Conservation (phyloP, 495 filamentous ascomycete genomes). For the Daldinia loculata region DNA sequence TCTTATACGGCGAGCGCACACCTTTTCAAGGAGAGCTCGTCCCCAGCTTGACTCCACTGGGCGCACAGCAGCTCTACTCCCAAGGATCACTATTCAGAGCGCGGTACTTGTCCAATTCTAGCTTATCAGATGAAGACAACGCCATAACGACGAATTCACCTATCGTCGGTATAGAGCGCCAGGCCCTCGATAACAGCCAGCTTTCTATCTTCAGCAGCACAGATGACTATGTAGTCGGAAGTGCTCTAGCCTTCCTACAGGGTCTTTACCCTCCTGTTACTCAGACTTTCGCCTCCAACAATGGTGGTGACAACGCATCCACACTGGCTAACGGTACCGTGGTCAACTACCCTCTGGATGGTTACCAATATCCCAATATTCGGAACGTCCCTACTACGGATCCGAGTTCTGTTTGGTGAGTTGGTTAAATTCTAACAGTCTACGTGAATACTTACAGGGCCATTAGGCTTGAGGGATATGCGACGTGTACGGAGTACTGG, state of each 20-base stretch:
- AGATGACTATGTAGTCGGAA: slow-evolving; percentile 45
- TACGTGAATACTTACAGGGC: not conserved
- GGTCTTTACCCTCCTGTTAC: slow-evolving; percentile 54
- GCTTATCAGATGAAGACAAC: slow-evolving; percentile 32
- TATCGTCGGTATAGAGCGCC: slow-evolving; percentile 47
- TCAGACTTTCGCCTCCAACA: slow-evolving; percentile 35
- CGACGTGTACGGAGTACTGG: slow-evolving; percentile 44
- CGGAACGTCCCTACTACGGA: slow-evolving; percentile 44
- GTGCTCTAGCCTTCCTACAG: slow-evolving; percentile 54
- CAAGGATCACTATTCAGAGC: slow-evolving; percentile 49
- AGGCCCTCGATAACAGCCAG: slow-evolving; percentile 52
- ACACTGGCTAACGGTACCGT: slow-evolving; percentile 43
- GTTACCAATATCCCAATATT: slow-evolving; percentile 56
- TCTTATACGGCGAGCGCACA: slow-evolving; percentile 55
- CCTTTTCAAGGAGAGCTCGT: slow-evolving; percentile 35
- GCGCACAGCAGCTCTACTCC: slow-evolving; percentile 51
- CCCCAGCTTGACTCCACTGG: slow-evolving; percentile 50
- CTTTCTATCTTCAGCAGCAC: slow-evolving; percentile 48
- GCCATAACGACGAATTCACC: slow-evolving; percentile 39
- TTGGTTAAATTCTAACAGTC: not conserved
- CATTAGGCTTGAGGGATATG: slow-evolving; percentile 48
- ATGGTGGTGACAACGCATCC: slow-evolving; percentile 46
- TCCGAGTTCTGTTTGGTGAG: slow-evolving; percentile 50
- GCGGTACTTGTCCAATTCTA: slow-evolving; percentile 48
- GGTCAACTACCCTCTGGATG: slow-evolving; percentile 50